These are phyloP conservation scores for Lotus japonicus DNA, from an alignment of 306 rosid genomes.

Conservation along the genomic window DNA sequence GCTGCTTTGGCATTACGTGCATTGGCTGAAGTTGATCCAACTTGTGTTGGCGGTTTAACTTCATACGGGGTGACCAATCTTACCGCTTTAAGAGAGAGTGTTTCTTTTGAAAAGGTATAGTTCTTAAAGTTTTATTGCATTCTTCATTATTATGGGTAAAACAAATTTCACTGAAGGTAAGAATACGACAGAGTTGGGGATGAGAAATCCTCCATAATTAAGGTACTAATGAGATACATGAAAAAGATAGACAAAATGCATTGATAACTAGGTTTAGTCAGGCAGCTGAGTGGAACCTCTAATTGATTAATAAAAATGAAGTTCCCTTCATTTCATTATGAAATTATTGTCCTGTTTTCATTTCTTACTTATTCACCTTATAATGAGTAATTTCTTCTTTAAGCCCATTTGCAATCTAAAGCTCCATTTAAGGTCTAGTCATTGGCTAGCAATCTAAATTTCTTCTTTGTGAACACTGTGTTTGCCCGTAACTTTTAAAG, in stretches of 20 bases:
- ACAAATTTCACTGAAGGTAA: not conserved
- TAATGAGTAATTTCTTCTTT: too few relatives aligned
- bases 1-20: constrained; percentile 86
- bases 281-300: not conserved
- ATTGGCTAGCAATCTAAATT: too few relatives aligned
- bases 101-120: constrained; percentile 82
- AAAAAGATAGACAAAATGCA: not conserved
- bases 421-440: too few relatives aligned
- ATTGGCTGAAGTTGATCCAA: constrained; percentile 93
- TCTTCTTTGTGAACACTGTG: not conserved
- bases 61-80: constrained; percentile 87
- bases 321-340: not conserved
- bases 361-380: too few relatives aligned
- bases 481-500: not conserved
- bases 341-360: not conserved
- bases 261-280: not conserved
- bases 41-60: constrained; percentile 94
- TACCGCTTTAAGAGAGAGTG: constrained; percentile 84
- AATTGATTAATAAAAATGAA: not conserved
- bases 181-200: not conserved
- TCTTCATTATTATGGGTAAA: not conserved
- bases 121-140: constrained; percentile 5
- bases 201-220: not conserved
- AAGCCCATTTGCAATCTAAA: too few relatives aligned
- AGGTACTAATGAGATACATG: not conserved